phyloP scores from a whole-genome alignment of 2,329 filamentous ascomycete genomes.

The Boeremia exigua region DNA sequence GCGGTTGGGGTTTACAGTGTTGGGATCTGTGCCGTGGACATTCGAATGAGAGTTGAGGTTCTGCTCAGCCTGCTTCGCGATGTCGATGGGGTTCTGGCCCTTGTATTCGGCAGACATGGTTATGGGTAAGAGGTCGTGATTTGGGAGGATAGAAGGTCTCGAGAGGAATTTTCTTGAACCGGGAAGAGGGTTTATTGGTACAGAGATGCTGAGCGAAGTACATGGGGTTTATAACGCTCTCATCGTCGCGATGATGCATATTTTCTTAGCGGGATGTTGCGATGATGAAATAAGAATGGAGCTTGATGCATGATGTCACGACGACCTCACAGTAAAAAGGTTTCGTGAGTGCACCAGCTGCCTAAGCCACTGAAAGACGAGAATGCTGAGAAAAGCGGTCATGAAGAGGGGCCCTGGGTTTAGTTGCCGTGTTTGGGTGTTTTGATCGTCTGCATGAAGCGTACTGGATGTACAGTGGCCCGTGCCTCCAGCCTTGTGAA shows the following conservation, averaged over 20 bases:
- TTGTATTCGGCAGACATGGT: constrained; percentile 54
- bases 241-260: constrained; percentile 8
- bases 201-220: neutral
- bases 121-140: neutral
- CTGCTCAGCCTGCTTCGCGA: constrained; percentile 57
- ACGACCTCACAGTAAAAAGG: constrained; percentile 14
- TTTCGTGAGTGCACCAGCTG: neutral
- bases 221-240: constrained; percentile 7
- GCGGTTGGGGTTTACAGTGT: constrained; percentile 6
- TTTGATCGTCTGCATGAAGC: neutral
- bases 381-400: neutral
- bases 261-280: neutral
- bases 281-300: constrained; percentile 16
- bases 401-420: neutral
- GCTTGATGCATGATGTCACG: constrained; percentile 17
- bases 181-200: neutral
- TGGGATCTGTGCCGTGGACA: constrained; percentile 46
- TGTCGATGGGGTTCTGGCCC: constrained; percentile 49
- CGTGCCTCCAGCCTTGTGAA: neutral
- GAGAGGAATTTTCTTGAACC: neutral
- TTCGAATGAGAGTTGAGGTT: constrained; percentile 55
- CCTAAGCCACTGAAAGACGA: neutral
- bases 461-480: neutral
- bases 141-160: neutral
- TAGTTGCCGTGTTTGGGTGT: neutral